Percentiles rank a stretch among this genome's conserved stretches.
Conservation (phyloP, 164 flowering plant species). For the Cinnamomum chago region DNA sequence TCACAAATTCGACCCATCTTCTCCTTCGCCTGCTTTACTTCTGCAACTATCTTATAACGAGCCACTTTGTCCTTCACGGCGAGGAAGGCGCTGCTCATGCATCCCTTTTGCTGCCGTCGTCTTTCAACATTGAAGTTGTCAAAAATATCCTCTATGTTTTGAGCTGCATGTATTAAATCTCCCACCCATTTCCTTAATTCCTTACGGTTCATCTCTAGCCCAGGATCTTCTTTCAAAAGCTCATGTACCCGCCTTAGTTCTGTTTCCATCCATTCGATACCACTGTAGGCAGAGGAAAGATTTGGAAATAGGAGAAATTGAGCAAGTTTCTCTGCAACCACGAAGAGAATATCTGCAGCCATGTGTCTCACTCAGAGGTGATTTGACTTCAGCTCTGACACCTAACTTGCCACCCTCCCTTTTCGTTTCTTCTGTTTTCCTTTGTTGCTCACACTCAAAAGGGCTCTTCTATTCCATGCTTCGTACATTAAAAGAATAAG, state of each 20-base stretch:
- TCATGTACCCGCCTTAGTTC: slow-evolving; percentile 24
- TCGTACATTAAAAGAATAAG: too few relatives aligned
- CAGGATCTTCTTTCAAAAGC: slow-evolving; percentile 25
- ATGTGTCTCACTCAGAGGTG: background rate
- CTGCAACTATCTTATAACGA: background rate
- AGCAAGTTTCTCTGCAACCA: slow-evolving; percentile 11
- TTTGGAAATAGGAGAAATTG: slow-evolving; percentile 6
- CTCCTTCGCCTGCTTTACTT: background rate
- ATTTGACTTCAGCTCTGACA: too few relatives aligned
- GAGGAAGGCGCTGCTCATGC: background rate
- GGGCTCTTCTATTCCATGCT: too few relatives aligned
- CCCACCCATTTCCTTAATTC: slow-evolving; percentile 14
- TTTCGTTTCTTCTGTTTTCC: too few relatives aligned
- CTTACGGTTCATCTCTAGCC: background rate
- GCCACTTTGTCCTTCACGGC: background rate
- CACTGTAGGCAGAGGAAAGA: slow-evolving; percentile 9
- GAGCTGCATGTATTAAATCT: slow-evolving; percentile 14
- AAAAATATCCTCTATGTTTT: slow-evolving; percentile 14
- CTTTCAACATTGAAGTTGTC: slow-evolving; percentile 3
- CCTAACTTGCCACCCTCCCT: too few relatives aligned
- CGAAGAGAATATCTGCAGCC: slow-evolving; percentile 7
- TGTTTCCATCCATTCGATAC: slow-evolving; percentile 11
- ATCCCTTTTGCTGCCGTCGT: background rate
- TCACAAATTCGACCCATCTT: background rate
- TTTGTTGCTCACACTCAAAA: too few relatives aligned